A percentile compares a stretch with the other conserved stretches of the same genome.
Conservation (phyloP, 2,329 filamentous ascomycete genomes). For the Alternaria longipes region DNA sequence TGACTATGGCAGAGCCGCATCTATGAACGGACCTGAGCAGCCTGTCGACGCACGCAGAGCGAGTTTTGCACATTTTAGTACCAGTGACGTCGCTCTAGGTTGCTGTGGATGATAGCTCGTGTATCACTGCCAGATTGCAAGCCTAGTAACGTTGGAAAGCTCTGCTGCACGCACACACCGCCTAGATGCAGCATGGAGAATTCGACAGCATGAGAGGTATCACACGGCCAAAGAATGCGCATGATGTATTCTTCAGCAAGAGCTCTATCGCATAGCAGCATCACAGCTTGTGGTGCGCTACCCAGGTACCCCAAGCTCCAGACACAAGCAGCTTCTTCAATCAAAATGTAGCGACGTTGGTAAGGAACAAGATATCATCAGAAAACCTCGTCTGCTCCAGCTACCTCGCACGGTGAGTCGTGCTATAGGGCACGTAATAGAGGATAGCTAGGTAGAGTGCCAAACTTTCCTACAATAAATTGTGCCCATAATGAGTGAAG, state of each 20-base stretch:
- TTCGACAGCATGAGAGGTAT: neutral
- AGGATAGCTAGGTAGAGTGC: conserved; percentile 63
- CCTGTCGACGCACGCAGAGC: neutral
- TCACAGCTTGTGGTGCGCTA: neutral
- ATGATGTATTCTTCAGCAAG: neutral
- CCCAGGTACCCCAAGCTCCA: neutral
- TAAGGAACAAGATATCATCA: conserved; percentile 72
- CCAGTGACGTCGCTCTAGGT: too few species aligned
- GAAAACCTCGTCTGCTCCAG: conserved; percentile 69
- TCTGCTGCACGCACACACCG: conserved; percentile 1
- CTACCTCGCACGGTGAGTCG: conserved; percentile 65
- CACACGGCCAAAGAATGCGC: neutral
- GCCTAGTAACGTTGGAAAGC: neutral
- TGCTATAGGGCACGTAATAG: conserved; percentile 71
- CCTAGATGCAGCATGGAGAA: neutral
- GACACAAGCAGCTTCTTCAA: conserved; percentile 4
- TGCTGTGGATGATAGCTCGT: neutral
- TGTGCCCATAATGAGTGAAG: conserved; percentile 68
- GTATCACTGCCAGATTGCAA: neutral
- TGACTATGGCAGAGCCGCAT: conserved; percentile 10
- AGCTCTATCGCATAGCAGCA: neutral
- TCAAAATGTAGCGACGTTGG: conserved; percentile 68
- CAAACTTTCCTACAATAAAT: conserved; percentile 72
- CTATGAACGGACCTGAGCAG: neutral
- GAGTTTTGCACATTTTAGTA: neutral